Percentiles rank a stretch among this genome's conserved stretches.
These are phyloP conservation scores for Ramaria sp. DNA, from an alignment of 768 basidiomycete species.

Conservation along the genomic window DNA sequence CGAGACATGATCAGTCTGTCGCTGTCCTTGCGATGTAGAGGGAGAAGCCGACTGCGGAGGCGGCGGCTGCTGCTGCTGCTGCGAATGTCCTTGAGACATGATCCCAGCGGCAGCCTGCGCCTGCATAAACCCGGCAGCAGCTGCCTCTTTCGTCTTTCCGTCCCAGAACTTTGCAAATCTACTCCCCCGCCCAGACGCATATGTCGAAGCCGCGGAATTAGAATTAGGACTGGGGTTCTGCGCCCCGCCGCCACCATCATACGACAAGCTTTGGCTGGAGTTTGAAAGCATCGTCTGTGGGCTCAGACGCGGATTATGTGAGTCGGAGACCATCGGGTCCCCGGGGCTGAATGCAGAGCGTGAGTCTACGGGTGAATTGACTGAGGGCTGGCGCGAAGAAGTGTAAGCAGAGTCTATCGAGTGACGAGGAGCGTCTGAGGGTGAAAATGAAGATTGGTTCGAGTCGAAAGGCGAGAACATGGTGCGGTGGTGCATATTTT, in stretches of 20 bases:
- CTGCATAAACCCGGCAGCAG: conserved; percentile 17
- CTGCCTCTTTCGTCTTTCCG: conserved; percentile 43
- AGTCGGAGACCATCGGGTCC: conserved; percentile 8
- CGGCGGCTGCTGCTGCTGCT: conserved; percentile 1
- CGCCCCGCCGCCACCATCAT: conserved; percentile 18
- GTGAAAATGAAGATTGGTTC: conserved; percentile 22
- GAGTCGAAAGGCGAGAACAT: conserved; percentile 7
- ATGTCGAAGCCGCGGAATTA: conserved; percentile 21
- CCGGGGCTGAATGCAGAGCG: conserved; percentile 17
- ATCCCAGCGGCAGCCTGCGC: conserved; percentile 1
- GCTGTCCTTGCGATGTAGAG: conserved; percentile 36
- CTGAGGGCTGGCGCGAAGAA: conserved; percentile 1
- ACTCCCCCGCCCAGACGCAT: conserved; percentile 58
- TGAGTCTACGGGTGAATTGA: conserved; percentile 1
- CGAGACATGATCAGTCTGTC: conserved; percentile 29
- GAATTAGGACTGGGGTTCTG: not conserved
- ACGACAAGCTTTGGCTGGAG: conserved; percentile 7
- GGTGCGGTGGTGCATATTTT: not conserved
- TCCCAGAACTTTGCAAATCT: conserved; percentile 86
- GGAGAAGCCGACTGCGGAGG: conserved; percentile 22
- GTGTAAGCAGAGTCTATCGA: conserved; percentile 12
- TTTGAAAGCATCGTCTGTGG: conserved; percentile 1
- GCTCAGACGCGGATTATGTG: conserved; percentile 7
- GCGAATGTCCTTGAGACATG: not conserved
- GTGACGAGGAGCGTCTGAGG: conserved; percentile 18